phyloP scores from a whole-genome alignment of 2,329 filamentous ascomycete species.

The Chalara sp. region DNA sequence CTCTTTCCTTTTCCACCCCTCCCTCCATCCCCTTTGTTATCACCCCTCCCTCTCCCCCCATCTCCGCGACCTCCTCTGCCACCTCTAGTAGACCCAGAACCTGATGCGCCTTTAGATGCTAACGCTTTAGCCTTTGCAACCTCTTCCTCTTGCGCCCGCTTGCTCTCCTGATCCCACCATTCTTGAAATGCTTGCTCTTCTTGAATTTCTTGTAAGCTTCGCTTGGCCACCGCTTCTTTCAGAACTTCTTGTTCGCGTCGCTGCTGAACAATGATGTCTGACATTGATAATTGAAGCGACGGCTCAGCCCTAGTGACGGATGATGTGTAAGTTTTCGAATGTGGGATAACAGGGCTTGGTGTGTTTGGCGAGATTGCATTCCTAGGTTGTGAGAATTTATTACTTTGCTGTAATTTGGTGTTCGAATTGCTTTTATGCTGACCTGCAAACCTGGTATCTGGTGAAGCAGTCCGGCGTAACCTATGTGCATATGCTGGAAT shows the following conservation, averaged over 20 bases:
- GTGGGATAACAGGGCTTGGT: constrained; percentile 39
- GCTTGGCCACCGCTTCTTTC: constrained; percentile 77
- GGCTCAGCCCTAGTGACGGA: constrained; percentile 55
- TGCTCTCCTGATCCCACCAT: constrained; percentile 89
- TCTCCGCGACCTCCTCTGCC: constrained; percentile 12
- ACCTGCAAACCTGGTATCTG: constrained; percentile 56
- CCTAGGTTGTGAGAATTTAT: constrained; percentile 8
- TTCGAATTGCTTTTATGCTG: constrained; percentile 31
- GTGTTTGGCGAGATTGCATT: constrained; percentile 6
- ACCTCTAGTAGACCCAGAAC: constrained; percentile 13
- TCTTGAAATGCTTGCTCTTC: constrained; percentile 94
- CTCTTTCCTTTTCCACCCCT: not conserved
- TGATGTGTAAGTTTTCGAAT: constrained; percentile 54
- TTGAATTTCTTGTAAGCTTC: constrained; percentile 90
- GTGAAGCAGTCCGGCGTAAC: constrained; percentile 45
- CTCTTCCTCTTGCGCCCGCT: constrained; percentile 48
- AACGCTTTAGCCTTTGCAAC: constrained; percentile 12
- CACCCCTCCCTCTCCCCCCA: constrained; percentile 13
- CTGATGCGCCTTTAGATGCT: constrained; percentile 18
- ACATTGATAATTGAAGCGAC: constrained; percentile 65
- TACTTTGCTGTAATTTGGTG: too few species aligned
- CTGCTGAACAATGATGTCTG: constrained; percentile 85
- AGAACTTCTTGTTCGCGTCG: constrained; percentile 76
- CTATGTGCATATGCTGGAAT: constrained; percentile 29
- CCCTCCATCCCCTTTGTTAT: constrained; percentile 7